Conservation (phyloP, 495 filamentous ascomycete genomes). For the Annulohypoxylon nitens region DNA sequence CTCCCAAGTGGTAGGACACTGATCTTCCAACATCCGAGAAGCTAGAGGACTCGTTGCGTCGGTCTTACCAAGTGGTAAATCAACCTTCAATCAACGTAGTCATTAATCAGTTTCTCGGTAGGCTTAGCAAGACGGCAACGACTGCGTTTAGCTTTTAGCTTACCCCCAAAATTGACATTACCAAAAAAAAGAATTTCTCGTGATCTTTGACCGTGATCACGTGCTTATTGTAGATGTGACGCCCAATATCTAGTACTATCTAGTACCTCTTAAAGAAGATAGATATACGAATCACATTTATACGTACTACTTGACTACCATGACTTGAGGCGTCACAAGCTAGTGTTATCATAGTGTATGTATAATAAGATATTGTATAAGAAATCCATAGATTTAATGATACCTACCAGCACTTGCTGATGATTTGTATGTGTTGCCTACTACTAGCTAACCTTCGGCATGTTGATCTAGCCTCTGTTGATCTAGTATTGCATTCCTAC, state of each 20-base stretch:
- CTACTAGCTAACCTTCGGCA: too few relatives aligned
- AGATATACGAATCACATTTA: neutral
- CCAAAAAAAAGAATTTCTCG: neutral
- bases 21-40: constrained; percentile 16
- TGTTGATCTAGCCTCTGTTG: too few relatives aligned
- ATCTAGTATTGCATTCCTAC: too few relatives aligned
- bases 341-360: too few relatives aligned
- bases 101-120: constrained; percentile 28
- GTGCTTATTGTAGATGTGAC: neutral
- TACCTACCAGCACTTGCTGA: too few relatives aligned
- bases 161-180: constrained; percentile 42
- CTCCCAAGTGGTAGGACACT: constrained; percentile 47
- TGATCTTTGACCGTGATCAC: neutral
- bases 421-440: too few relatives aligned
- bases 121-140: constrained; percentile 21
- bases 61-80: constrained; percentile 43
- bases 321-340: too few relatives aligned
- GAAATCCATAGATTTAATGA: too few relatives aligned
- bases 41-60: constrained; percentile 24
- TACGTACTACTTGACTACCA: neutral
- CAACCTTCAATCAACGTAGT: constrained; percentile 23
- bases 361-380: too few relatives aligned
- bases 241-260: neutral
- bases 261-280: neutral
- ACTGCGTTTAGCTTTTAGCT: constrained; percentile 20